Percentiles rank a stretch among this genome's conserved stretches.
Evolutionary conservation across 352 stramenopile species (phyloP).

Genomic region (Globisporangium emineosum): DNA sequence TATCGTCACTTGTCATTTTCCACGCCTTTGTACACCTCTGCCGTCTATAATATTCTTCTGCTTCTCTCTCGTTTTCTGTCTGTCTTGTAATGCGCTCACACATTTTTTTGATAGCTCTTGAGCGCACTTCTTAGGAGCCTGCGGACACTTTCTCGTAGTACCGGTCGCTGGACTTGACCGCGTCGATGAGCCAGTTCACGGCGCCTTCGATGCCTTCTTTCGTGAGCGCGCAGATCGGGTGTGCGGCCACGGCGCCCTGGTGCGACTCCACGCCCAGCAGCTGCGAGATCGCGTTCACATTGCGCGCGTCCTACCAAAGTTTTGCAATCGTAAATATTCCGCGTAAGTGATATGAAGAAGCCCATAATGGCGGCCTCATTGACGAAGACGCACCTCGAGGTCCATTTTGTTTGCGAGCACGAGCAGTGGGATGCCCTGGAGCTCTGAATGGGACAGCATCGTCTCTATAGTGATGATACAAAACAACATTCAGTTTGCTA

Average conservation of each 20-base stretch:
- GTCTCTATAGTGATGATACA: constrained; percentile 34
- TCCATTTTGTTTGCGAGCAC: constrained; percentile 92
- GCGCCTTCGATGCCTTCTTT: constrained; percentile 64
- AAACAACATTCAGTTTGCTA: neutral
- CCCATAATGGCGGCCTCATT: neutral
- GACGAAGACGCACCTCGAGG: constrained; percentile 35
- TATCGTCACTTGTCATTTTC: neutral
- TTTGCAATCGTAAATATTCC: neutral
- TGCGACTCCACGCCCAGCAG: constrained; percentile 43
- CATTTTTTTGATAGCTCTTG: neutral
- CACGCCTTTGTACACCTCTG: constrained; percentile 2
- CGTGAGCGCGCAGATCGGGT: constrained; percentile 62
- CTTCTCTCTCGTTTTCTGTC: neutral
- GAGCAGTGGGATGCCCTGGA: constrained; percentile 82
- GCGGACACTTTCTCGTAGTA: constrained; percentile 46
- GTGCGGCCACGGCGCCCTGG: constrained; percentile 36
- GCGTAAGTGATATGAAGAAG: neutral
- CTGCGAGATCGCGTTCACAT: constrained; percentile 36
- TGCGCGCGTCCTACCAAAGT: constrained; percentile 29
- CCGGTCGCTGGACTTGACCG: constrained; percentile 67
- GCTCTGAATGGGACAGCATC: constrained; percentile 77
- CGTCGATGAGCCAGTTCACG: constrained; percentile 73
- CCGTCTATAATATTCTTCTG: constrained; percentile 1
- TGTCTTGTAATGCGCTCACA: neutral
- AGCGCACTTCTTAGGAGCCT: constrained; percentile 6